These are phyloP conservation scores for Talaromyces ruber DNA, from an alignment of 495 filamentous ascomycete species.

Conservation along the genomic window DNA sequence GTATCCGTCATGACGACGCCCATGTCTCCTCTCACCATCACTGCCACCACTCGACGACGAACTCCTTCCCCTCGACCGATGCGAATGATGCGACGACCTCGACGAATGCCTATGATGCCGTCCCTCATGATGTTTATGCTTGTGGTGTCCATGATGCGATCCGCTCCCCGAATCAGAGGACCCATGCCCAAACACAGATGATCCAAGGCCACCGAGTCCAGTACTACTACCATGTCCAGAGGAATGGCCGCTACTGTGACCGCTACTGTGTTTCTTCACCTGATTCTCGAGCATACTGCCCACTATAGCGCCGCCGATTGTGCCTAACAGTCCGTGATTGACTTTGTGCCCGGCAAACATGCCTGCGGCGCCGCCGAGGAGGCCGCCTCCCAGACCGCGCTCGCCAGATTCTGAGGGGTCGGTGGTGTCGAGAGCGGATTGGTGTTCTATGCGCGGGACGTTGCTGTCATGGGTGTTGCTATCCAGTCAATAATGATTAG, in stretches of 20 bases:
- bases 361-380: slow-evolving; percentile 39
- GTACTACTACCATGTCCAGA: not conserved
- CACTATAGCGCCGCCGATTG: slow-evolving; percentile 39
- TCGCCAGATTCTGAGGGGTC: slow-evolving; percentile 20
- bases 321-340: slow-evolving; percentile 38
- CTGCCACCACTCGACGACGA: not conserved
- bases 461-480: slow-evolving; percentile 38
- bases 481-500: slow-evolving; percentile 15
- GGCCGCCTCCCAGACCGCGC: slow-evolving; percentile 31
- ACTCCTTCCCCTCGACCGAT: not conserved
- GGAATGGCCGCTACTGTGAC: slow-evolving; percentile 1
- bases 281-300: slow-evolving; percentile 25
- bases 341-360: slow-evolving; percentile 38
- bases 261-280: slow-evolving; percentile 1
- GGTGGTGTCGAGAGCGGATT: slow-evolving; percentile 8
- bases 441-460: slow-evolving; percentile 23
- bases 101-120: slow-evolving; percentile 1
- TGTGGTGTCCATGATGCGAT: not conserved
- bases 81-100: not conserved
- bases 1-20: not conserved
- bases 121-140: not conserved
- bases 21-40: not conserved
- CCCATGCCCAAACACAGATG: not conserved
- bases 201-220: not conserved
- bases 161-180: not conserved